Conservation (phyloP, 2,329 filamentous ascomycete genomes). For the Graphilbum sp. region DNA sequence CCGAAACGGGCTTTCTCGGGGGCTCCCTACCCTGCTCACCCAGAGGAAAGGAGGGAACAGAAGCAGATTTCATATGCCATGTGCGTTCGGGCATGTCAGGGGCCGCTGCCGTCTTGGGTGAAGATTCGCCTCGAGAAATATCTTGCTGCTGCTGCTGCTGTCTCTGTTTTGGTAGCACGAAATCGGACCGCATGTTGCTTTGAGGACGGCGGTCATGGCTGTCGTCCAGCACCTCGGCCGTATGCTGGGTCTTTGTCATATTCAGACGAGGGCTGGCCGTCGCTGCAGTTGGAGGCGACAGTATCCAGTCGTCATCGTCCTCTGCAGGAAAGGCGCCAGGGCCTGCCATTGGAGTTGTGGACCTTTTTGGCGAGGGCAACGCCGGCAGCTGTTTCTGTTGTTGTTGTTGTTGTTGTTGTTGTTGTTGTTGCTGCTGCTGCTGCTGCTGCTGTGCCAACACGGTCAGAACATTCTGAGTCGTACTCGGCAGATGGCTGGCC, state of each 20-base stretch:
- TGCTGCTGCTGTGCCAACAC: constrained; percentile 15
- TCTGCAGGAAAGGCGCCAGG: constrained; percentile 46
- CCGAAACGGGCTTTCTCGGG: constrained; percentile 44
- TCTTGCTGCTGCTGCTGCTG: constrained; percentile 21
- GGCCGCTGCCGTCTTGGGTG: constrained; percentile 17
- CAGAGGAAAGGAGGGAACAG: constrained; percentile 37
- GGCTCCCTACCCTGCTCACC: constrained; percentile 14
- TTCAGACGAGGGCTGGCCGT: constrained; percentile 31
- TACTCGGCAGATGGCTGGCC: constrained; percentile 19
- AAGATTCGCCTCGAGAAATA: constrained; percentile 14
- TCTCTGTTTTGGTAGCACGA: constrained; percentile 23
- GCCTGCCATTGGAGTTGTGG: constrained; percentile 16
- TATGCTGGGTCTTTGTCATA: constrained; percentile 39
- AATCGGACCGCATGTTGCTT: constrained; percentile 29
- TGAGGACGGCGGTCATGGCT: constrained; percentile 31
- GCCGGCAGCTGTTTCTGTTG: constrained; percentile 7
- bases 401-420: constrained; percentile 11
- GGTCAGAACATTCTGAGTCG: constrained; percentile 15
- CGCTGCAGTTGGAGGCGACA: constrained; percentile 25
- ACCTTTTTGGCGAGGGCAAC: constrained; percentile 3
- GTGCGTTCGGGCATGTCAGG: constrained; percentile 3
- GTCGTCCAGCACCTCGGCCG: constrained; percentile 17
- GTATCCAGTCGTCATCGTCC: constrained; percentile 49
- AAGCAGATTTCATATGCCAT: constrained; percentile 44
- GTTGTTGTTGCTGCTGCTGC: constrained; percentile 10